Conservation (phyloP, 225 moss, liverwort and hornwort species). For the Anthoceros angustus region DNA sequence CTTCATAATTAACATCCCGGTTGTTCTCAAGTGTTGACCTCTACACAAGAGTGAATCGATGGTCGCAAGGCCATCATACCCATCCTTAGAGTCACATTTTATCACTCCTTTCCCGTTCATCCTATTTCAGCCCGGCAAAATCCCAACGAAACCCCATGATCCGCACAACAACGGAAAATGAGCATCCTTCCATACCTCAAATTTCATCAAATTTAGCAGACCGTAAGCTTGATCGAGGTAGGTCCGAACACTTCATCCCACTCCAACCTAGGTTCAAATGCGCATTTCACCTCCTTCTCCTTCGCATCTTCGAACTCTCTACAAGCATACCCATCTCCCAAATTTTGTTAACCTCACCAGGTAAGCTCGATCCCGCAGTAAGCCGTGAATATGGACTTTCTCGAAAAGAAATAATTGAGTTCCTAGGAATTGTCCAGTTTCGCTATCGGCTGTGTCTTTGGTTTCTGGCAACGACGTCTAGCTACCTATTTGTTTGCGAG, state of each 20-base stretch:
- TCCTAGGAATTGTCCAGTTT: too few relatives aligned
- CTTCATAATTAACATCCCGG: slow-evolving; percentile 41
- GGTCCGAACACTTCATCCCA: slow-evolving; percentile 50
- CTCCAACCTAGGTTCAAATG: slow-evolving; percentile 31
- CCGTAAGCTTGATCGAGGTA: slow-evolving; percentile 66
- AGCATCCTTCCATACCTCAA: slow-evolving; percentile 75
- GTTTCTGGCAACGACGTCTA: too few relatives aligned
- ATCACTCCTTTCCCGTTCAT: background rate
- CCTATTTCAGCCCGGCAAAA: background rate
- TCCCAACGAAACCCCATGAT: slow-evolving; percentile 5
- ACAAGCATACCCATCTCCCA: too few relatives aligned
- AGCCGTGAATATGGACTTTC: too few relatives aligned
- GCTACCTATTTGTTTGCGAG: too few relatives aligned
- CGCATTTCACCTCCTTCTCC: too few relatives aligned
- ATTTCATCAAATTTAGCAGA: slow-evolving; percentile 37
- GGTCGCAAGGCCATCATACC: slow-evolving; percentile 34
- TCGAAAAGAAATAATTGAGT: too few relatives aligned
- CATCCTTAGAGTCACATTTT: background rate
- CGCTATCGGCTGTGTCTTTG: too few relatives aligned
- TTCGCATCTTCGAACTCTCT: too few relatives aligned
- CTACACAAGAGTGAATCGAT: slow-evolving; percentile 53
- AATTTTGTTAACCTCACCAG: too few relatives aligned
- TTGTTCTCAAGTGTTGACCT: slow-evolving; percentile 66
- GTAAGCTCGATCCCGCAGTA: too few relatives aligned
- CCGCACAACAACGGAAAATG: background rate